Evolutionary conservation across 2,329 filamentous ascomycete species (phyloP), one percentile per base, ranked within the genome.

Genomic region (Furcasterigmium sp.): DNA sequence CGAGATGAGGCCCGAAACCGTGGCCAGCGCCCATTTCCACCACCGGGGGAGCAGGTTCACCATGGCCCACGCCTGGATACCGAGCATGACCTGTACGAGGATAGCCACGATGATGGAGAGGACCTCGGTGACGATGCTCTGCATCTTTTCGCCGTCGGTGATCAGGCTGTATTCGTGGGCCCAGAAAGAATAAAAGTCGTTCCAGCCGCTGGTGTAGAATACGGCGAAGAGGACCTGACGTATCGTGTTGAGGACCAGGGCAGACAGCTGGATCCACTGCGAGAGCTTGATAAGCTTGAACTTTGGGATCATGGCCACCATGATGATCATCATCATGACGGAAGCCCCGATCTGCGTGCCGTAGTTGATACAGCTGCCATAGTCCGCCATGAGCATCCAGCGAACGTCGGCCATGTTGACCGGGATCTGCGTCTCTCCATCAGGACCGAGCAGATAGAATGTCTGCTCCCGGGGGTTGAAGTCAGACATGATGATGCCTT

Each of bases 291-390:
- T 66, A 46, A 86, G 76, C 59, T 87, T 89, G 51, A 78, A 69
- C 0, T 69, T 59, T 17, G 78, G 78, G 0, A 86, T 90, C 60
- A 91, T 73, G 45, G 84, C 55, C 10, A 89, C 64, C 3, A 91
- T 67, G 23, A 85, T 70, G 35, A 84, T 52, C 15, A 91, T 67
- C 55, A 89, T 76, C 47, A 84, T 64, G 45, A 83, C 50, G 37
- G 77, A 79, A 19, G 84, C 79, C 23, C 87, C 87, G 41, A 90
- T 71, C 59, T 91, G 86, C 15, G 75, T 65, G 41, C 78, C 82
- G 58, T 84, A 87, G 63, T 82, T 84, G 68, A 87, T 80, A 57
- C 57, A 59, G 20, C 65, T 59, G 53, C 59, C 64, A 49, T 61
- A 46, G 32, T 59, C 56, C 23, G 58, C 56, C 19, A 53, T 49